A percentile compares a stretch with the other conserved stretches of the same genome.
Conservation (phyloP, 2,329 filamentous ascomycete genomes). For the Colletotrichum tofieldiae region DNA sequence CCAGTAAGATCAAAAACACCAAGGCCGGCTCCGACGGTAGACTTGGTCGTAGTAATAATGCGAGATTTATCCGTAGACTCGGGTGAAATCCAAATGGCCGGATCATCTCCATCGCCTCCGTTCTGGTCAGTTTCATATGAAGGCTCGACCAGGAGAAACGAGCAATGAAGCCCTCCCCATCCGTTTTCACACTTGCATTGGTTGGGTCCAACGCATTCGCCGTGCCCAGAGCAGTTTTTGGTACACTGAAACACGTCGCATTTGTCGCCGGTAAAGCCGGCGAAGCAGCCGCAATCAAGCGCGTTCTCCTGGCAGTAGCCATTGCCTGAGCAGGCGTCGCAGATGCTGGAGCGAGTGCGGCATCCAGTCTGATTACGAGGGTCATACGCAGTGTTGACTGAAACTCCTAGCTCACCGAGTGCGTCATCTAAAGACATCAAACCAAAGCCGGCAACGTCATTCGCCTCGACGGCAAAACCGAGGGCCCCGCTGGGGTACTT, state of each 20-base stretch:
- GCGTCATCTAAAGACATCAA: constrained; percentile 55
- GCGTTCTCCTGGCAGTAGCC: constrained; percentile 55
- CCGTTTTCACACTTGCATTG: constrained; percentile 58
- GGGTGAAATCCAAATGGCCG: constrained; percentile 65
- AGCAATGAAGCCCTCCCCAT: constrained; percentile 63
- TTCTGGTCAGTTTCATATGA: constrained; percentile 61
- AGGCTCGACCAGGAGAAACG: constrained; percentile 59
- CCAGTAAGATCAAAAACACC: constrained; percentile 65
- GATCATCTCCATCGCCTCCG: constrained; percentile 63
- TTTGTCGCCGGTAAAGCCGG: constrained; percentile 56
- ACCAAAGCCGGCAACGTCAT: constrained; percentile 57
- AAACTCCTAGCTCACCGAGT: constrained; percentile 53
- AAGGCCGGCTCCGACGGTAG: constrained; percentile 63
- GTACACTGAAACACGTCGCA: constrained; percentile 57
- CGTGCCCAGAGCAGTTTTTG: constrained; percentile 59
- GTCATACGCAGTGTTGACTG: constrained; percentile 56
- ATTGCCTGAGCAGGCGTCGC: constrained; percentile 53
- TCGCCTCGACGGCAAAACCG: constrained; percentile 59
- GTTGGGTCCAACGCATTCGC: constrained; percentile 59
- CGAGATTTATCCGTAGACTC: constrained; percentile 58
- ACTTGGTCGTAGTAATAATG: constrained; percentile 69
- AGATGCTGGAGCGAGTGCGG: constrained; percentile 49
- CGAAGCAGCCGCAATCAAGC: constrained; percentile 59
- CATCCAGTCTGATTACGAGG: constrained; percentile 50
- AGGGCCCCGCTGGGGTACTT: constrained; percentile 57